phyloP scores from a whole-genome alignment of 169 alveolate genomes.

The Plasmodium cynomolgi region DNA sequence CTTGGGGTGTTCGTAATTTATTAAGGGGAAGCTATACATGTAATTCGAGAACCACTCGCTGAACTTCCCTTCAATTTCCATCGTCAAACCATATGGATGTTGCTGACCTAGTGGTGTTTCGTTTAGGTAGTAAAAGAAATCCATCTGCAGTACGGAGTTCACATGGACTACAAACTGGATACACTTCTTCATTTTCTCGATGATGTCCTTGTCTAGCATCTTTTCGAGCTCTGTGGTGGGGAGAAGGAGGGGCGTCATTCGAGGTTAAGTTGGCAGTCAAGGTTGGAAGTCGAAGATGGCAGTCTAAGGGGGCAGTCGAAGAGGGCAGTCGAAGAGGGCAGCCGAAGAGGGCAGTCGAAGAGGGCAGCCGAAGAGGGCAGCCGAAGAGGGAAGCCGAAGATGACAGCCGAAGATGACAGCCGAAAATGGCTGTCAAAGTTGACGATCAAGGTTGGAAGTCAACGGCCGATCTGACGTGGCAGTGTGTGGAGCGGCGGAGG shows the following conservation, averaged over 20 bases:
- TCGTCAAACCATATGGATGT: slow-evolving; percentile 31
- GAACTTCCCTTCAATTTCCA: slow-evolving; percentile 28
- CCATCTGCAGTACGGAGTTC: slow-evolving; percentile 37
- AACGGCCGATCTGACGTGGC: background rate
- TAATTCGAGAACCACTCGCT: slow-evolving; percentile 29
- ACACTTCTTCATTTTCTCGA: slow-evolving; percentile 50
- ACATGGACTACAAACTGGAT: slow-evolving; percentile 27
- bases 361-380: too few relatives aligned
- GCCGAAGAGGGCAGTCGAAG: too few relatives aligned
- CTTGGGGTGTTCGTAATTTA: slow-evolving; percentile 26
- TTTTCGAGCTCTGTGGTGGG: slow-evolving; percentile 25
- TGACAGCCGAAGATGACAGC: too few relatives aligned
- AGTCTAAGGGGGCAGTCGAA: too few relatives aligned
- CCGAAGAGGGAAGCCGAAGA: too few relatives aligned
- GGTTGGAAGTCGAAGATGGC: too few relatives aligned
- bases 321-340: too few relatives aligned
- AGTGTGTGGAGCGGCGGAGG: background rate
- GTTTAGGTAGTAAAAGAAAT: slow-evolving; percentile 44
- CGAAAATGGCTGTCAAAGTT: too few relatives aligned
- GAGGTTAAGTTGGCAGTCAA: too few relatives aligned
- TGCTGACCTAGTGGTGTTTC: slow-evolving; percentile 11
- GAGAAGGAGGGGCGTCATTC: background rate
- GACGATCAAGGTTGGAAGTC: too few relatives aligned
- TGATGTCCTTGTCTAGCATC: background rate
- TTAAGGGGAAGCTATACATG: slow-evolving; percentile 1